Evolutionary conservation across 2,329 filamentous ascomycete genomes (phyloP).

Genomic region (Boeremia exigua): DNA sequence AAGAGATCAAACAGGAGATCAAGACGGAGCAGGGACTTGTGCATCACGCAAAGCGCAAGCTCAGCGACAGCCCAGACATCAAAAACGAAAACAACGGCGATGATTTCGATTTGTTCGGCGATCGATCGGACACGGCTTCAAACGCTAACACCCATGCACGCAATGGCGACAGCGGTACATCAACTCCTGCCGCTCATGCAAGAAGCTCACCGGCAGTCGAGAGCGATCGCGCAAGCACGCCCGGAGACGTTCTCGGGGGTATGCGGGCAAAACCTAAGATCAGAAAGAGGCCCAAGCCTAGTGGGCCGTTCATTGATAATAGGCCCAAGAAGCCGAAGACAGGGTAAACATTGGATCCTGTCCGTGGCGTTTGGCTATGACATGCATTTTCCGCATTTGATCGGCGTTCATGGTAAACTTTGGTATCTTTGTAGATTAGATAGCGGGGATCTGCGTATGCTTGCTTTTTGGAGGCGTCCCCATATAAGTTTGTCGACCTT

Average conservation of each 20-base stretch:
- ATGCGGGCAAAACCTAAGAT: conserved; percentile 38
- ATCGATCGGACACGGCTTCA: conserved; percentile 30
- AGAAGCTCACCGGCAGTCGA: conserved; percentile 25
- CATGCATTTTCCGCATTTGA: conserved; percentile 6
- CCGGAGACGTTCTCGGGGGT: conserved; percentile 4
- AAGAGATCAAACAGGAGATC: conserved; percentile 27
- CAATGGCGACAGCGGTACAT: conserved; percentile 34
- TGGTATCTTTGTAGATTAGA: conserved; percentile 5
- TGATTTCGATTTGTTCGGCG: conserved; percentile 42
- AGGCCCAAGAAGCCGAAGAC: conserved; percentile 35
- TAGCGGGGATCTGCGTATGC: conserved; percentile 10
- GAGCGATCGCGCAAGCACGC: conserved; percentile 10
- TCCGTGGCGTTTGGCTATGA: not conserved
- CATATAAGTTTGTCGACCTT: conserved; percentile 5
- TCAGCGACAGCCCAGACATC: conserved; percentile 71
- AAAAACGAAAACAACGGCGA: conserved; percentile 51
- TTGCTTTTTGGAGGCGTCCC: conserved; percentile 9
- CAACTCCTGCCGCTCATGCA: conserved; percentile 33
- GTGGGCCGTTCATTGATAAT: conserved; percentile 30
- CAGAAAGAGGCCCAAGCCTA: conserved; percentile 31
- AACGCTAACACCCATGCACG: conserved; percentile 20
- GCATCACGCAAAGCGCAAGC: conserved; percentile 78
- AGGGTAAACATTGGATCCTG: conserved; percentile 16
- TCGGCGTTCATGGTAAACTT: conserved; percentile 8
- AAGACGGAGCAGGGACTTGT: conserved; percentile 66